phyloP scores from a whole-genome alignment of 192 early-diverging fungal genomes.

The Coemansia sp. region DNA sequence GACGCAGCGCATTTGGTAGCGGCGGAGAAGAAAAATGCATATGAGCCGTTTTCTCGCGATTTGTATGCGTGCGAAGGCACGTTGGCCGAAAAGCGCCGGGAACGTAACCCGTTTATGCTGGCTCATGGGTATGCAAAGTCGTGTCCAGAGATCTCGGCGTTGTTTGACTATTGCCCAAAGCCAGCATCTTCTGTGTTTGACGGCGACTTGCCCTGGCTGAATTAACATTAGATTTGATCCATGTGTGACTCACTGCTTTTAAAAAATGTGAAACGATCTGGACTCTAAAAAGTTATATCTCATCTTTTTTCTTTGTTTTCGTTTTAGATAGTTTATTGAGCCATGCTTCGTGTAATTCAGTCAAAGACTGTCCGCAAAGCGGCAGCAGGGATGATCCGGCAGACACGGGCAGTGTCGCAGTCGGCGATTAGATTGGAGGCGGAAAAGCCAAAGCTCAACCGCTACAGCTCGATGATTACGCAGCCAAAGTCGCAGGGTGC shows the following conservation, averaged over 20 bases:
- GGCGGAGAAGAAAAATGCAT: slow-evolving; percentile 33
- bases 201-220: slow-evolving; percentile 47
- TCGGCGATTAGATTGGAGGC: slow-evolving; percentile 15
- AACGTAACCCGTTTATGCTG: slow-evolving; percentile 39
- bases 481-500: slow-evolving; percentile 93
- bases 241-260: too few relatives aligned
- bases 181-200: slow-evolving; percentile 38
- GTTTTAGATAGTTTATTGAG: not conserved
- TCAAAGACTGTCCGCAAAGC: not conserved
- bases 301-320: not conserved
- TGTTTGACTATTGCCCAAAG: slow-evolving; percentile 43
- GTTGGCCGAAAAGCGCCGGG: slow-evolving; percentile 36
- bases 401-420: slow-evolving; percentile 9
- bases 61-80: slow-evolving; percentile 35
- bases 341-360: slow-evolving; percentile 4
- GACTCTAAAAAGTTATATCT: not conserved
- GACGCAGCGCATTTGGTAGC: slow-evolving; percentile 13
- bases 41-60: slow-evolving; percentile 43
- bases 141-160: slow-evolving; percentile 45
- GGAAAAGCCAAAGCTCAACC: slow-evolving; percentile 64
- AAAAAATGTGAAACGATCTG: too few relatives aligned
- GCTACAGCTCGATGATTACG: slow-evolving; percentile 84
- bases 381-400: not conserved
- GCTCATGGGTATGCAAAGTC: slow-evolving; percentile 40
- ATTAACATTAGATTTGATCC: slow-evolving; percentile 7